Base-by-base conservation (phyloP, 257 asterid species). In the Anisodus tanguticus region DNA sequence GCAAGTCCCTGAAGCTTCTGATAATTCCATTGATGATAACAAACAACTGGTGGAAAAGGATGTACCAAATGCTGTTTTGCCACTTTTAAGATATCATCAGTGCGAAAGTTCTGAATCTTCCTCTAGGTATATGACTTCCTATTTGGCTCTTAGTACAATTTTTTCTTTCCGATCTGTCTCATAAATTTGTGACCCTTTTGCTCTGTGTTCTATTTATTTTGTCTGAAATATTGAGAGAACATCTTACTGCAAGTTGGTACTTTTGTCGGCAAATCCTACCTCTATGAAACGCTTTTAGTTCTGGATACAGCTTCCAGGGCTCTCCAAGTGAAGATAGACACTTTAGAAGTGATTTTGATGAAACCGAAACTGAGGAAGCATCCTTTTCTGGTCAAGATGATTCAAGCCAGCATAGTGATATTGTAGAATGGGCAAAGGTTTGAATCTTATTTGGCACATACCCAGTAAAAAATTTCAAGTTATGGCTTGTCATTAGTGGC, bases 401-500 rank as follows among this genome's bases (percentile, higher is more conserved):
- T 88, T 90, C 89, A 88, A 87, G 92, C 88, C 98, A 93, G 84
- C 94, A 94, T 81, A 90, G 92, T 80, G 98, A 93, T 86, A 92
- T 97, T 82, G 94, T 94, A 79, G 94, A 93, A 86, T 95, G 98
- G 99, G 98, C 98, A 8, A 97, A 97, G 98, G 99, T 97, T 85
- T 67, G 78, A 85, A 79, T 88, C 79, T 67, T 59, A 82, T 80
- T 84, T 72, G 77, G 53, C 45, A 8, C 45, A 26, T 54, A 8
- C 15, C 55, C 26, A 16, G 66, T 82, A 43, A 41, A 26, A 55
- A 55, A 9, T 81, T 72, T 82, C 49, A 15, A 55, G 80, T 66
- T 83, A 35, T 77, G 59, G 22, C 81, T 45, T 39, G 51, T 83
- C 51, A 68, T 81, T 64, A 62, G 83, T 82, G 78, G 51, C 83